Conservation (phyloP, 768 basidiomycete species). For the Calocybe cyanea region DNA sequence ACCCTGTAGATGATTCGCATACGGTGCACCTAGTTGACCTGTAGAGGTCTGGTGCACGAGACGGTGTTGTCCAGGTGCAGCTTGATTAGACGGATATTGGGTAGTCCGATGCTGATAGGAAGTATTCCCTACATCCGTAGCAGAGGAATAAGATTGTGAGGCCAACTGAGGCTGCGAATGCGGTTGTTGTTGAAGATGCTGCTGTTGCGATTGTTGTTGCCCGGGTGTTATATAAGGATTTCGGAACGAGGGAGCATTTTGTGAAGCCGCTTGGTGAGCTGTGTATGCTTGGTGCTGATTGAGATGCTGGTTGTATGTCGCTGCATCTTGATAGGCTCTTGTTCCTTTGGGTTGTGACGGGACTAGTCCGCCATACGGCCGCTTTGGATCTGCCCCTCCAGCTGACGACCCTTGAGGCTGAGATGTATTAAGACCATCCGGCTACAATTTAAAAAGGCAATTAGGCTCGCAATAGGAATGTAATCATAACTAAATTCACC, state of each 20-base stretch:
- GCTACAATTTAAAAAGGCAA: constrained; percentile 32
- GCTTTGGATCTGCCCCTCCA: constrained; percentile 61
- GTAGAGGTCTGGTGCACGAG: constrained; percentile 50
- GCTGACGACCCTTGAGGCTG: constrained; percentile 27
- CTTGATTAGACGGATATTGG: constrained; percentile 34
- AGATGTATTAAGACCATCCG: constrained; percentile 41
- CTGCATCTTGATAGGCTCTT: constrained; percentile 87
- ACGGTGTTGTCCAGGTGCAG: constrained; percentile 33
- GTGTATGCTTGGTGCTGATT: constrained; percentile 93
- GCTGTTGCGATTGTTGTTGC: constrained; percentile 36
- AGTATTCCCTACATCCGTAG: constrained; percentile 26
- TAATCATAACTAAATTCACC: constrained; percentile 40
- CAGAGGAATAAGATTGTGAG: constrained; percentile 25
- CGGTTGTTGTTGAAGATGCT: constrained; percentile 33
- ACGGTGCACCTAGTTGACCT: constrained; percentile 39
- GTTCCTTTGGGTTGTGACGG: constrained; percentile 85
- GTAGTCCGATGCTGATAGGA: constrained; percentile 31
- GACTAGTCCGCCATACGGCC: constrained; percentile 90
- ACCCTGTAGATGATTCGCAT: constrained; percentile 29
- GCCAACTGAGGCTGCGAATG: constrained; percentile 24
- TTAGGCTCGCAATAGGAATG: constrained; percentile 7
- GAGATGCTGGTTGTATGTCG: constrained; percentile 90
- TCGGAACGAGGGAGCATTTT: constrained; percentile 68
- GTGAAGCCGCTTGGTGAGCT: constrained; percentile 74
- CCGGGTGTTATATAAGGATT: constrained; percentile 74